These are phyloP conservation scores for Mycena floridula DNA, from an alignment of 768 basidiomycete genomes.

Conservation along the genomic window DNA sequence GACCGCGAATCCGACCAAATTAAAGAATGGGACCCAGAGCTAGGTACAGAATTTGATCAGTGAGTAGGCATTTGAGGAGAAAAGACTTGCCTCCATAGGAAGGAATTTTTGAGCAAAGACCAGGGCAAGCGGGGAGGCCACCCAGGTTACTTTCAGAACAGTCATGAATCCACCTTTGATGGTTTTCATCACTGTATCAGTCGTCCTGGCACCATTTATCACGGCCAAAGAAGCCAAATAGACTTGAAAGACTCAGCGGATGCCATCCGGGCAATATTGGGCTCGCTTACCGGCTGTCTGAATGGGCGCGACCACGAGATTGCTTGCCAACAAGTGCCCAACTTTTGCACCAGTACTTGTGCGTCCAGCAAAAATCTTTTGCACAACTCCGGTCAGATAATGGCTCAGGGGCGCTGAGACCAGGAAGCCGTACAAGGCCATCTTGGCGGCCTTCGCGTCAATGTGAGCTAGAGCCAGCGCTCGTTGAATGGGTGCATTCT, in stretches of 20 bases:
- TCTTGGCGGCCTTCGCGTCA: conserved; percentile 70
- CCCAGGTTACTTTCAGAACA: conserved; percentile 75
- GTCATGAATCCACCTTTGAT: conserved; percentile 69
- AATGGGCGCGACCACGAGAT: conserved; percentile 71
- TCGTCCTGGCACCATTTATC: conserved; percentile 72
- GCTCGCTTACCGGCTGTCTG: conserved; percentile 53
- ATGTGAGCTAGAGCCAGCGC: conserved; percentile 52
- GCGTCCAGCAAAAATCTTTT: conserved; percentile 73
- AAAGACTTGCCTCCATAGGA: conserved; percentile 56
- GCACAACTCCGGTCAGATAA: conserved; percentile 62
- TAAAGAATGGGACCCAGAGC: conserved; percentile 91
- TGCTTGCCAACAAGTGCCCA: conserved; percentile 70
- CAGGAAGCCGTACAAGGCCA: conserved; percentile 78
- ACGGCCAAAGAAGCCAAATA: conserved; percentile 78
- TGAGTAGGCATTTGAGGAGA: neutral
- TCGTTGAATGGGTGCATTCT: conserved; percentile 47
- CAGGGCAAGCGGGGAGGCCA: conserved; percentile 70
- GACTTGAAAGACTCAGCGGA: conserved; percentile 27
- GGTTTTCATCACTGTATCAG: conserved; percentile 57
- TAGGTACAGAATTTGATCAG: conserved; percentile 17
- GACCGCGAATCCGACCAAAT: conserved; percentile 63
- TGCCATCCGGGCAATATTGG: neutral
- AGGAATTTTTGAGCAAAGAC: conserved; percentile 75
- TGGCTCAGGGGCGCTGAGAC: conserved; percentile 82
- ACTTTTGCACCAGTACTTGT: conserved; percentile 57